Base-by-base conservation (phyloP, 2,329 filamentous ascomycete species). In the Fusarium sp. region DNA sequence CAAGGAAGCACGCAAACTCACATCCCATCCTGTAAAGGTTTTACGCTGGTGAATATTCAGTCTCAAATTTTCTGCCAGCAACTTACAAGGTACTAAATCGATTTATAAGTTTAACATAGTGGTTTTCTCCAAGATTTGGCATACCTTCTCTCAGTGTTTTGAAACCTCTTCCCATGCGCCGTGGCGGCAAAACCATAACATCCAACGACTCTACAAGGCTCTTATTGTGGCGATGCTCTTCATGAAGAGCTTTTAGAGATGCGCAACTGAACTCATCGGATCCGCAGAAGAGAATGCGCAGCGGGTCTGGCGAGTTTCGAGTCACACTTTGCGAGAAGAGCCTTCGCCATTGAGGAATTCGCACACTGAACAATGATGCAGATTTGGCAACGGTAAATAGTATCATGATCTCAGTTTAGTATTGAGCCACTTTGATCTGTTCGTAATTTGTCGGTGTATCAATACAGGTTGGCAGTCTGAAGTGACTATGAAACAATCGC, bases 221-320 rank as follows among this genome's bases (percentile, higher is more conserved):
- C 12, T 83, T 86, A 62, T 86, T 86, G 59, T 77, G 78, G 31
- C 80, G 68, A 58, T 91, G 87, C 78, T 94, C 92, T 10, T 83
- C 78, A 75, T 92, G 81, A 38, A 99, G 84, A 11, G 93, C 92
- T 65, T 84, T 84, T 55, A 99, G 85, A 4, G 94, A 94, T 58
- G 88, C 88, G 77, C 92, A 92, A 84, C 95, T 98, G 82, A 98
- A 97, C 6, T 91, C 87, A 81, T 99, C 96, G 7, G 95, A 96
- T 71, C 96, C 96, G 83, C 95, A 98, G 83, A 98, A 99, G 8
- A 99, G 88, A 60, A 99, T 94, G 38, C 91, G 88, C 36, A 99
- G 86, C 7, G 94, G 93, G 9, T 90, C 86, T 1, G 86, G 84
- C 22, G 68, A 24, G 42, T 50, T 72, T 28, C 45, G 36, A 33